Evolutionary conservation across 306 rosid species (phyloP).

Genomic region (Herpetospermum pedunculosum): DNA sequence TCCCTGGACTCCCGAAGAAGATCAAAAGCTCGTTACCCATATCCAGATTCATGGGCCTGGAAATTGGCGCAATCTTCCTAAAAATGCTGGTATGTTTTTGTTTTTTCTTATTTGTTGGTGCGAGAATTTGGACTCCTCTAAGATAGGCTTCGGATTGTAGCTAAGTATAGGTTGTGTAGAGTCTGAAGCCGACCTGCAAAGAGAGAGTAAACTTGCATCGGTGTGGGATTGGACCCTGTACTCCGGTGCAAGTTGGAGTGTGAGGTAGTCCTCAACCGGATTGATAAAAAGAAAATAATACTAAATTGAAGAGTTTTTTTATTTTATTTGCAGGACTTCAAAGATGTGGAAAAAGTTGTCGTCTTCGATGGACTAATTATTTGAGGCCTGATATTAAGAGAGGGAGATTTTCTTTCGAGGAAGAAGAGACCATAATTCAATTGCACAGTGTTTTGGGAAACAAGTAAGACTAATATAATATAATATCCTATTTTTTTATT

Average conservation of each 20-base stretch:
- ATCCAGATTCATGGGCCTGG: conserved; percentile 68
- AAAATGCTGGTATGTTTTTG: conserved; percentile 48
- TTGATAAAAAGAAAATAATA: too few species aligned
- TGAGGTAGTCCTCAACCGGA: too few species aligned
- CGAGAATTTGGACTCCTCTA: too few species aligned
- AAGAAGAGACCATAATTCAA: conserved; percentile 87
- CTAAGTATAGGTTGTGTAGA: too few species aligned
- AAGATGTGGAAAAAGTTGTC: conserved; percentile 95
- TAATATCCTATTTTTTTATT: too few species aligned
- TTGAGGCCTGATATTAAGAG: conserved; percentile 87
- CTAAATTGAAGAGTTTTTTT: too few species aligned
- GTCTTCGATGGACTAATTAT: conserved; percentile 92
- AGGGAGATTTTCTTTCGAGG: conserved; percentile 90
- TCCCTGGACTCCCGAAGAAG: conserved; percentile 96
- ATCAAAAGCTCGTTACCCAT: conserved; percentile 39
- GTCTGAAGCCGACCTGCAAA: too few species aligned
- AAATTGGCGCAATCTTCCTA: conserved; percentile 80
- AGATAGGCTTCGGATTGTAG: too few species aligned
- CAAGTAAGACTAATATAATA: conserved; percentile 39
- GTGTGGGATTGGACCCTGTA: too few species aligned
- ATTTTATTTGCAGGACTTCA: conserved; percentile 32
- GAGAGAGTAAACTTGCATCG: too few species aligned
- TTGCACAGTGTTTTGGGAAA: conserved; percentile 76
- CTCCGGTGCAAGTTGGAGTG: too few species aligned
- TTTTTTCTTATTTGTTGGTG: too few species aligned